A percentile compares a stretch with the other conserved stretches of the same genome.
These are phyloP conservation scores for Barbarea vulgaris DNA, from an alignment of 345 rosid species.

Conservation along the genomic window DNA sequence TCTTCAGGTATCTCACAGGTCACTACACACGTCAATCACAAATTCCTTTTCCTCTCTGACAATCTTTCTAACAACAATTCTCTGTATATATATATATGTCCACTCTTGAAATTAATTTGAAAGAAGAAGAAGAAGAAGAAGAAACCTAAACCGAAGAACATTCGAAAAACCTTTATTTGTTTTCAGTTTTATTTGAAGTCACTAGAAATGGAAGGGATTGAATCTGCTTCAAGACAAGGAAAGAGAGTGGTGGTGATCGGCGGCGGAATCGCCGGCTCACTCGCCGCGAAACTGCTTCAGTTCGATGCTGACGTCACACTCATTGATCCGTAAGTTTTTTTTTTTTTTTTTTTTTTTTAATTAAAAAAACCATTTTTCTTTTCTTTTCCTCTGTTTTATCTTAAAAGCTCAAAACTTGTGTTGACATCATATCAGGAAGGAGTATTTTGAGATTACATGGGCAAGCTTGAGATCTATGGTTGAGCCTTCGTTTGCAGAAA, in stretches of 20 bases:
- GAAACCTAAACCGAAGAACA: slow-evolving; percentile 21
- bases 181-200: background rate
- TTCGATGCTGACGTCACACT: slow-evolving; percentile 62
- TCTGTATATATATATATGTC: slow-evolving; percentile 15
- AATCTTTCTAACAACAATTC: background rate
- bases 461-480: slow-evolving; percentile 81
- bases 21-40: slow-evolving; percentile 41
- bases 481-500: slow-evolving; percentile 75
- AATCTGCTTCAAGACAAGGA: slow-evolving; percentile 21
- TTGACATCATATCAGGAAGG: slow-evolving; percentile 69
- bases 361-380: background rate
- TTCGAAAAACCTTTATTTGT: background rate
- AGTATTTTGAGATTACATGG: slow-evolving; percentile 90
- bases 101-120: background rate
- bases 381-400: background rate
- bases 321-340: slow-evolving; percentile 58
- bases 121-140: slow-evolving; percentile 23
- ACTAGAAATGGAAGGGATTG: slow-evolving; percentile 19
- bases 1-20: slow-evolving; percentile 29
- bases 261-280: slow-evolving; percentile 67
- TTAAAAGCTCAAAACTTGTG: background rate
- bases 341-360: too few species aligned
- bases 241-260: slow-evolving; percentile 62
- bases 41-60: slow-evolving; percentile 27
- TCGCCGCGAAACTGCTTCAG: slow-evolving; percentile 60